Evolutionary conservation across 106 monocot species (phyloP), one percentile per base, ranked within the genome.

Genomic region (Phalaenopsis equestris): DNA sequence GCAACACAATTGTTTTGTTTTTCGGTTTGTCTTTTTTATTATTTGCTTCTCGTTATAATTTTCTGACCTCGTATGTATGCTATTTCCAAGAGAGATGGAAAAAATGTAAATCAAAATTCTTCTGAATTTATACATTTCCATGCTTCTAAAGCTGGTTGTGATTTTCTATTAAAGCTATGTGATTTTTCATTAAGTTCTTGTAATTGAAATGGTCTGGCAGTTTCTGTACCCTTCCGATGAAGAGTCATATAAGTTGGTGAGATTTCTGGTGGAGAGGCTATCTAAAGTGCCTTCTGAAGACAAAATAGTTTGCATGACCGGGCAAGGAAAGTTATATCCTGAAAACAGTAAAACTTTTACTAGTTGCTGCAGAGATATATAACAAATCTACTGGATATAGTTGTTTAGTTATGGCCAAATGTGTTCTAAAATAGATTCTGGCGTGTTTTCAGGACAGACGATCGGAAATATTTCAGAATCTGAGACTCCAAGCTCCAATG

Each of bases 211-310:
- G 7, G 7, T 65, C 64, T 65, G 8, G 64, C 85, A 85, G 85
- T 81, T 85, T 61, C 48, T 85, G 9, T 85, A 85, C 74, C 85
- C 85, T 16, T 81, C 85, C 11, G 43, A 81, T 64, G 81, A 85
- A n/a, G 85, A 78, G 30, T 81, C 78, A 36, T 79, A 64, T 73
- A 81, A 85, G 49, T 55, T 85, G 81, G 58, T 81, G 78, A 85
- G 85, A 49, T 85, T 85, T 47, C 42, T 85, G 61, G 81, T 79
- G n/a, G 81, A 77, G 78, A 81, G 57, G 78, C 65, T 85, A 41
- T 78, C 78, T 48, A 78, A 74, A 74, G 38, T 23, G 30, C 74
- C 78, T 78, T 65, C 78, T 42, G 64, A 78, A 78, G 18, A 14
- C 52, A 52, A 52, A 52, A 10, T 39, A 77, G 78, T 8, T 36